These are phyloP conservation scores for Alnus glutinosa DNA, from an alignment of 306 rosid species.

Conservation along the genomic window DNA sequence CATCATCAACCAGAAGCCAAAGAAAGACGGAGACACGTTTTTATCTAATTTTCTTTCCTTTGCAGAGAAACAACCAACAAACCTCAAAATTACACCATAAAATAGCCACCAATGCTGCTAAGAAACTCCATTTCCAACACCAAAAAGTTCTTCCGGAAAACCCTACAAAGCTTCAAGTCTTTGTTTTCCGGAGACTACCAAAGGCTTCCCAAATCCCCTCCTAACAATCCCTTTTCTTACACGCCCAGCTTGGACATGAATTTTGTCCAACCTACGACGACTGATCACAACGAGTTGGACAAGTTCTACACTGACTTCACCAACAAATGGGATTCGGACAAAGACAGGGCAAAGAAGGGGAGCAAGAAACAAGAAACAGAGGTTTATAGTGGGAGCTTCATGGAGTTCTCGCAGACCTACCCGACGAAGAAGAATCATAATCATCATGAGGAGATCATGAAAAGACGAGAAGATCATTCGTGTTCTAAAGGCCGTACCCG, in stretches of 20 bases:
- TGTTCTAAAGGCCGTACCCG: slow-evolving; percentile 4
- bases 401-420: slow-evolving; percentile 27
- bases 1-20: slow-evolving; percentile 36
- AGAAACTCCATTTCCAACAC: slow-evolving; percentile 67
- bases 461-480: slow-evolving; percentile 28
- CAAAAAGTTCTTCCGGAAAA: slow-evolving; percentile 72
- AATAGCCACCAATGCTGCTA: slow-evolving; percentile 53
- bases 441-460: too few species aligned
- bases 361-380: slow-evolving; percentile 37
- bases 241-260: too few species aligned
- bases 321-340: slow-evolving; percentile 45
- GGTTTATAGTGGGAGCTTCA: slow-evolving; percentile 29
- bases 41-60: slow-evolving; percentile 9
- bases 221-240: slow-evolving; percentile 7
- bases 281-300: slow-evolving; percentile 34
- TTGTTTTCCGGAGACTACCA: slow-evolving; percentile 62
- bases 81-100: slow-evolving; percentile 8
- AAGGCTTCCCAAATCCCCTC: slow-evolving; percentile 69
- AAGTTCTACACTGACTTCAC: slow-evolving; percentile 42
- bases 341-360: slow-evolving; percentile 24
- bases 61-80: slow-evolving; percentile 22
- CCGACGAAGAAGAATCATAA: slow-evolving; percentile 12
- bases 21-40: slow-evolving; percentile 10
- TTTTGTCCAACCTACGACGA: too few species aligned
- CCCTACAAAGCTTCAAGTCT: slow-evolving; percentile 64